Evolutionary conservation across 768 basidiomycete species (phyloP).

Genomic region (Tylopilus rubrobrunneus): DNA sequence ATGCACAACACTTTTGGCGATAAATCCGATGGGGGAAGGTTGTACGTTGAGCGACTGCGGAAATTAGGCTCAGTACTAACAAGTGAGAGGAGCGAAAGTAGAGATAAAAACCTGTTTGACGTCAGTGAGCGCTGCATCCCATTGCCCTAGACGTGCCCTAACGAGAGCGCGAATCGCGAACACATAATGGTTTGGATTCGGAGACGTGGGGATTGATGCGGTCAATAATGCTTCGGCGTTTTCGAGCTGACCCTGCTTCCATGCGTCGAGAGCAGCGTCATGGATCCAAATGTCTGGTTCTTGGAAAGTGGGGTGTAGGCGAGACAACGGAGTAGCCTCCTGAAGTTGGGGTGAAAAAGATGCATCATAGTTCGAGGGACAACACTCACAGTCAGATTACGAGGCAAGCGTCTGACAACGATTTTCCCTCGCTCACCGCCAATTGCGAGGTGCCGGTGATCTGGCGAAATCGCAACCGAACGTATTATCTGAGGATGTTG

Average conservation of each 20-base stretch:
- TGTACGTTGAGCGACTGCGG: not conserved
- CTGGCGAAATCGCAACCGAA: slow-evolving; percentile 1
- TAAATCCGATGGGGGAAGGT: not conserved
- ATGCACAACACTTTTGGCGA: not conserved
- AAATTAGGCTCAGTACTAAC: not conserved
- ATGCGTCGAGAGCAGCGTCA: not conserved
- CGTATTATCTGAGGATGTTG: not conserved
- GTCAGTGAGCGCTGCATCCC: not conserved
- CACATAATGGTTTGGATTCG: not conserved
- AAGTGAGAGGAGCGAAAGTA: not conserved
- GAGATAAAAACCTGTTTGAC: not conserved
- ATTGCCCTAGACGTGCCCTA: not conserved
- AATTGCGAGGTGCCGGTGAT: not conserved
- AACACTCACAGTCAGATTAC: no score
- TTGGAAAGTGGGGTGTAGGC: not conserved
- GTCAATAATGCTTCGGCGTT: not conserved
- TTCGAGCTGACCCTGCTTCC: not conserved
- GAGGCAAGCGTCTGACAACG: not conserved
- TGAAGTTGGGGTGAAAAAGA: no score
- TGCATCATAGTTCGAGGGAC: no score
- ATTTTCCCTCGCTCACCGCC: not conserved
- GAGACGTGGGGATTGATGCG: not conserved
- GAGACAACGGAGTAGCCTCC: not conserved
- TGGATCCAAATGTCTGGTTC: not conserved
- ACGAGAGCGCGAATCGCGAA: not conserved